Evolutionary conservation across 2,329 filamentous ascomycete genomes (phyloP).

Genomic region (Botrytis elliptica): DNA sequence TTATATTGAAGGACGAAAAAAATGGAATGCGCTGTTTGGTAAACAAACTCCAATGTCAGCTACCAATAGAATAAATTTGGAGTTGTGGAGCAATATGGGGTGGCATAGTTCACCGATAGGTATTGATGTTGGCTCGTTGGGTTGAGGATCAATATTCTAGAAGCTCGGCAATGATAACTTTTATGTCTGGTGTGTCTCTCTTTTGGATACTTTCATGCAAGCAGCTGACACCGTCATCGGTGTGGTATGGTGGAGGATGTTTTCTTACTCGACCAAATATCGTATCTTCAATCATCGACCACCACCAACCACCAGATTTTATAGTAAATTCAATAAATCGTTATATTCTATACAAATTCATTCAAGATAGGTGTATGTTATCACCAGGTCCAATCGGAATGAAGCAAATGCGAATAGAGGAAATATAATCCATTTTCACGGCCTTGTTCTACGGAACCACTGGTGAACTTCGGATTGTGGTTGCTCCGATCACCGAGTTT

Average conservation of each 20-base stretch:
- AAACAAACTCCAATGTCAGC: background rate
- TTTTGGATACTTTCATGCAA: background rate
- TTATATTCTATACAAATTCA: too few species aligned
- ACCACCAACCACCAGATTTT: too few species aligned
- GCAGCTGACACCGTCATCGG: conserved; percentile 18
- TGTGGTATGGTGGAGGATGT: background rate
- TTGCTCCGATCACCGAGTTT: background rate
- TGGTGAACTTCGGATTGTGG: background rate
- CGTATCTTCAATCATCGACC: too few species aligned
- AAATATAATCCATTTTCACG: background rate
- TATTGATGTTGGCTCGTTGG: background rate
- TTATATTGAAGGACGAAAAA: background rate
- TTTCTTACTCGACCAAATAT: too few species aligned
- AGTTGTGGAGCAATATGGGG: conserved; percentile 15
- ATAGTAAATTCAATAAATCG: too few species aligned
- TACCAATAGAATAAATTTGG: conserved; percentile 10
- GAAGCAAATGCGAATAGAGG: conserved; percentile 1
- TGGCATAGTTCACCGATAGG: conserved; percentile 13
- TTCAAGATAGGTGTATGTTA: too few species aligned
- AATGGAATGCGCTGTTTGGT: background rate
- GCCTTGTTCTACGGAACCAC: background rate
- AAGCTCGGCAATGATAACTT: conserved; percentile 12
- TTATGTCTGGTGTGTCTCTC: background rate
- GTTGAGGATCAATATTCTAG: conserved; percentile 1
- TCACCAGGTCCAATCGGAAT: background rate